Percentiles rank a stretch among this genome's conserved stretches.
phyloP scores from a whole-genome alignment of 1,284 basidiomycete species.

The Malassezia psittaci region DNA sequence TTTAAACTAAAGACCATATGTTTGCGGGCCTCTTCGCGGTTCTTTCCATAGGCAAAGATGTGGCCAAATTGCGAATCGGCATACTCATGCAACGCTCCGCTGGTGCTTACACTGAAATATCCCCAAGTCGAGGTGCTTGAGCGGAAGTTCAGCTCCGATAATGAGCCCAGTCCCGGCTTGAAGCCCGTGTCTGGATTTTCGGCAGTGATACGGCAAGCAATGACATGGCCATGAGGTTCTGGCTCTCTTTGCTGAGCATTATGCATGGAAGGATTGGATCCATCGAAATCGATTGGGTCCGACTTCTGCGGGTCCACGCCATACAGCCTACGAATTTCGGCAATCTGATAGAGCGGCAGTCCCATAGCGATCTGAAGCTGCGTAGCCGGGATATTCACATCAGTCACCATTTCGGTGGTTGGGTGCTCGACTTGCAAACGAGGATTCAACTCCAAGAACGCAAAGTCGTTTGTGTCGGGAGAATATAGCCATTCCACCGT shows the following conservation, averaged over 20 bases:
- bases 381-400: constrained; percentile 93
- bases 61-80: constrained; percentile 75
- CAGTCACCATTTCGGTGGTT: constrained; percentile 98
- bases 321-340: constrained; percentile 91
- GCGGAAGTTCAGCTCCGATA: constrained; percentile 98
- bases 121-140: constrained; percentile 85
- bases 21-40: constrained; percentile 87
- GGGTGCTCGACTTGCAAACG: constrained; percentile 95
- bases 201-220: constrained; percentile 97
- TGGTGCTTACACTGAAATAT: constrained; percentile 88
- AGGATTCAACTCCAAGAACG: constrained; percentile 97
- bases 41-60: constrained; percentile 97
- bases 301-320: constrained; percentile 52
- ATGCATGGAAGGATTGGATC: constrained; percentile 52
- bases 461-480: constrained; percentile 82
- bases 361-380: constrained; percentile 99
- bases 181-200: constrained; percentile 99
- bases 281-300: constrained; percentile 72
- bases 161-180: constrained; percentile 91
- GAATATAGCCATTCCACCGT: constrained; percentile 98
- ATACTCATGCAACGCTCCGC: constrained; percentile 95
- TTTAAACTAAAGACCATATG: constrained; percentile 99
- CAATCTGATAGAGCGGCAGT: constrained; percentile 86
- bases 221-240: constrained; percentile 91
- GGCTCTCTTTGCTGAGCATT: constrained; percentile 80